phyloP scores from a whole-genome alignment of 2,329 filamentous ascomycete genomes.

The Ceratocystis variospora region DNA sequence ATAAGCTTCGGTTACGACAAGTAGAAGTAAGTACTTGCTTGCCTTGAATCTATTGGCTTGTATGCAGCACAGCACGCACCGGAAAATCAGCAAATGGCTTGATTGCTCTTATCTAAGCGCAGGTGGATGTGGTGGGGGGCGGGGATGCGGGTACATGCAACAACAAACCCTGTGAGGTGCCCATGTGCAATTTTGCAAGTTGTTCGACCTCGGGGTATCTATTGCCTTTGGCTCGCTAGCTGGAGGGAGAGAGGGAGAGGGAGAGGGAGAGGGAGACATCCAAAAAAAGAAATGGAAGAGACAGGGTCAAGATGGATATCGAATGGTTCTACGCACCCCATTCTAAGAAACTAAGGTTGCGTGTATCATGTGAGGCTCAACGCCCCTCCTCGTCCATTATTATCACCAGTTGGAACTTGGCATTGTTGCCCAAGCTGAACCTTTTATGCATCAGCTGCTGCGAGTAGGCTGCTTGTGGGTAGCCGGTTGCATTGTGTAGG shows the following conservation, averaged over 20 bases:
- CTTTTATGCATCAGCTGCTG: constrained; percentile 1
- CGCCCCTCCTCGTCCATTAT: neutral
- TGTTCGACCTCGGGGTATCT: too few species aligned
- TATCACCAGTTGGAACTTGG: constrained; percentile 1
- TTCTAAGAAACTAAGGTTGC: neutral
- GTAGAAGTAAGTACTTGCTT: neutral
- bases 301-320: too few species aligned
- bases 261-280: too few species aligned
- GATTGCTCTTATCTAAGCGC: constrained; percentile 7
- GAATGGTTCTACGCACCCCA: neutral
- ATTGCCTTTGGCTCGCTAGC: too few species aligned
- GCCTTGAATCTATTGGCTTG: neutral
- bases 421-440: constrained; percentile 9
- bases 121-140: neutral
- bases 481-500: neutral
- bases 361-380: constrained; percentile 4
- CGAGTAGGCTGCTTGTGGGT: neutral
- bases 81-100: neutral
- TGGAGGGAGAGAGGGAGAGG: too few species aligned
- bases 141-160: neutral
- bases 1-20: too few species aligned
- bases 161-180: neutral
- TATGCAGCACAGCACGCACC: neutral
- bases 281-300: too few species aligned
- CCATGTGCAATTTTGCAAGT: too few species aligned